Percentiles rank a stretch among this genome's conserved stretches.
Conservation (phyloP, 345 rosid species). For the Pugionium dolabratum region DNA sequence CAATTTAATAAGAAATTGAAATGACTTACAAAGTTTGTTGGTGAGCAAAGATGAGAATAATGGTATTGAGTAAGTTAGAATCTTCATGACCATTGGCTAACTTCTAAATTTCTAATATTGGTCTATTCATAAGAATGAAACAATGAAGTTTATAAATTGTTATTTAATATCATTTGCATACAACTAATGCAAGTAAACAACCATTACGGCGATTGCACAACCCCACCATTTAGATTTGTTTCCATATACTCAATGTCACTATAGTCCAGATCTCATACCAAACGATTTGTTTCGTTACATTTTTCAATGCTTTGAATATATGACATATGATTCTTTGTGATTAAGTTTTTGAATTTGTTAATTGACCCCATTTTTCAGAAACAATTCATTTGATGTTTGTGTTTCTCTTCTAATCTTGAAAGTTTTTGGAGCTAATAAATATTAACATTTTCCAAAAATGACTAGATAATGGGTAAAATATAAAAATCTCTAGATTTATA, state of each 20-base stretch:
- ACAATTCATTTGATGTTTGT: neutral
- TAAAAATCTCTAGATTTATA: no score
- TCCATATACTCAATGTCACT: constrained; percentile 1
- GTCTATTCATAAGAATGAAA: constrained; percentile 9
- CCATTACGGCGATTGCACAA: constrained; percentile 9
- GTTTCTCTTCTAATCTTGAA: neutral
- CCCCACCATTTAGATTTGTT: constrained; percentile 23
- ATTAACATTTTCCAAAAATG: no score
- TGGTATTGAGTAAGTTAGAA: constrained; percentile 12
- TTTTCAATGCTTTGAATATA: neutral
- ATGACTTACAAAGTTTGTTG: neutral
- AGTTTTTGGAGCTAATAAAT: no score
- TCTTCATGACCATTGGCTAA: constrained; percentile 1
- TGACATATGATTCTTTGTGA: neutral
- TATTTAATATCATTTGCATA: neutral
- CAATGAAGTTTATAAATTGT: neutral
- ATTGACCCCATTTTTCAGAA: neutral
- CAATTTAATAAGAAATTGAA: constrained; percentile 9
- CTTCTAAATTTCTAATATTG: neutral
- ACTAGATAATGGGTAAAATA: no score
- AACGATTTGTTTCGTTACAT: neutral
- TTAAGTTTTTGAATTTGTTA: neutral
- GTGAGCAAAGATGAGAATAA: constrained; percentile 17
- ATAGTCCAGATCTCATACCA: constrained; percentile 8
- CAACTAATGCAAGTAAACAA: constrained; percentile 13